Conservation (phyloP, 2,329 filamentous ascomycete genomes). For the Neophaeococcomyces mojaviensis region DNA sequence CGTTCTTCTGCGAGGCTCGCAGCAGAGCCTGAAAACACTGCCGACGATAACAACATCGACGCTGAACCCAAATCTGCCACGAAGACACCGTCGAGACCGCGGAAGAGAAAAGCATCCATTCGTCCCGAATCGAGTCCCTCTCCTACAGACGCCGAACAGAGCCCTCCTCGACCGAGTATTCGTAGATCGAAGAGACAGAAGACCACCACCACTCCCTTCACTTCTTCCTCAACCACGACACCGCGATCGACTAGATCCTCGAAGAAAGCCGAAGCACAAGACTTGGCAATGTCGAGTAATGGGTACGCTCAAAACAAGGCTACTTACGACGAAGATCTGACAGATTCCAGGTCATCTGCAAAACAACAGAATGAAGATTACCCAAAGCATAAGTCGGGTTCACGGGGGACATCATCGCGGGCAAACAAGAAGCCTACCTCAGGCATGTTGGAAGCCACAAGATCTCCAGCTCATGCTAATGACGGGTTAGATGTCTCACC, state of each 20-base stretch:
- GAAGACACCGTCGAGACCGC: constrained; percentile 34
- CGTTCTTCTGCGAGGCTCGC: constrained; percentile 89
- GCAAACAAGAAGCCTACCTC: constrained; percentile 60
- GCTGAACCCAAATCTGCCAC: constrained; percentile 30
- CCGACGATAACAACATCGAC: constrained; percentile 39
- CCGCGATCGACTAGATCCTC: constrained; percentile 9
- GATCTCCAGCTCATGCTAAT: constrained; percentile 5
- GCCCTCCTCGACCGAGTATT: constrained; percentile 29
- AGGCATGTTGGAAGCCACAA: constrained; percentile 33
- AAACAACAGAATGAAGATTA: constrained; percentile 59
- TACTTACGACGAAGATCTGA: constrained; percentile 13
- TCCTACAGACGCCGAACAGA: constrained; percentile 25
- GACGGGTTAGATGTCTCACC: constrained; percentile 1
- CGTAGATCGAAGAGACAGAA: constrained; percentile 67
- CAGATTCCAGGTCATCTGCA: constrained; percentile 49
- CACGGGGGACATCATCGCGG: constrained; percentile 61
- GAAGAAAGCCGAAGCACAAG: constrained; percentile 12
- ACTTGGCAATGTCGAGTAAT: constrained; percentile 29
- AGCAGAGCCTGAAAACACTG: constrained; percentile 44
- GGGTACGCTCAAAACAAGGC: constrained; percentile 10
- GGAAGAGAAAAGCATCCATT: constrained; percentile 69
- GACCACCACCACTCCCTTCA: constrained; percentile 34
- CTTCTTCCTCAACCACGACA: constrained; percentile 32
- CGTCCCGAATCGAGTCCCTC: constrained; percentile 44
- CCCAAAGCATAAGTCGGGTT: constrained; percentile 53